Evolutionary conservation across 2,329 filamentous ascomycete species (phyloP).

Genomic region (Claviceps africana): DNA sequence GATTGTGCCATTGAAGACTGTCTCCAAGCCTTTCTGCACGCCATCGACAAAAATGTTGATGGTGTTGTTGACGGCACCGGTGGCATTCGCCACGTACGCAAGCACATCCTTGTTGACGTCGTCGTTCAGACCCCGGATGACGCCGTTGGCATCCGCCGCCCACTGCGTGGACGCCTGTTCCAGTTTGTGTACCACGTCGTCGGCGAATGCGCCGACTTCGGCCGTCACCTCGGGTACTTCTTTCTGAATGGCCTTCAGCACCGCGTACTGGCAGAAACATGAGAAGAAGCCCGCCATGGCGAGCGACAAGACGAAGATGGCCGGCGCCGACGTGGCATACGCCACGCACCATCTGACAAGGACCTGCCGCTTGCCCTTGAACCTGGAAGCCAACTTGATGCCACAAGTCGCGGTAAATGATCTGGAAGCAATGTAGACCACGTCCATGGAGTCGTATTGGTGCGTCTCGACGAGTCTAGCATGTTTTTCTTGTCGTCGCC

Average conservation of each 20-base stretch:
- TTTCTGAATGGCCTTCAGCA: slow-evolving; percentile 60
- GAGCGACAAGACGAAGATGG: slow-evolving; percentile 74
- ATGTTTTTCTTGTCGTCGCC: slow-evolving; percentile 56
- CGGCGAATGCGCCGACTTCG: slow-evolving; percentile 67
- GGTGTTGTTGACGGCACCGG: slow-evolving; percentile 69
- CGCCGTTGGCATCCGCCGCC: slow-evolving; percentile 62
- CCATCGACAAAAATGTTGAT: slow-evolving; percentile 68
- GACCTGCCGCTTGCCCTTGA: slow-evolving; percentile 53
- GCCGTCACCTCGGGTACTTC: slow-evolving; percentile 61
- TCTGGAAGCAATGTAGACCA: slow-evolving; percentile 74
- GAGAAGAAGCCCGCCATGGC: slow-evolving; percentile 70
- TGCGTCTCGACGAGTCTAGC: slow-evolving; percentile 50
- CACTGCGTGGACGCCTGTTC: slow-evolving; percentile 61
- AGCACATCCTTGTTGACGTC: slow-evolving; percentile 77
- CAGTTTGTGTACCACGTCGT: slow-evolving; percentile 59
- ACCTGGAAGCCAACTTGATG: slow-evolving; percentile 51
- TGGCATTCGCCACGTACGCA: slow-evolving; percentile 75
- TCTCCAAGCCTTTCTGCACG: slow-evolving; percentile 60
- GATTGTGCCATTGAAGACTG: slow-evolving; percentile 68
- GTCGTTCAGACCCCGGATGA: slow-evolving; percentile 54
- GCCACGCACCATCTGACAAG: slow-evolving; percentile 72
- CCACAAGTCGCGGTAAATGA: slow-evolving; percentile 62
- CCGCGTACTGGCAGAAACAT: slow-evolving; percentile 67
- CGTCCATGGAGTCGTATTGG: slow-evolving; percentile 68
- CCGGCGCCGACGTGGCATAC: slow-evolving; percentile 73